Conservation (phyloP, 2,329 filamentous ascomycete species). For the Anthostomella pinea region DNA sequence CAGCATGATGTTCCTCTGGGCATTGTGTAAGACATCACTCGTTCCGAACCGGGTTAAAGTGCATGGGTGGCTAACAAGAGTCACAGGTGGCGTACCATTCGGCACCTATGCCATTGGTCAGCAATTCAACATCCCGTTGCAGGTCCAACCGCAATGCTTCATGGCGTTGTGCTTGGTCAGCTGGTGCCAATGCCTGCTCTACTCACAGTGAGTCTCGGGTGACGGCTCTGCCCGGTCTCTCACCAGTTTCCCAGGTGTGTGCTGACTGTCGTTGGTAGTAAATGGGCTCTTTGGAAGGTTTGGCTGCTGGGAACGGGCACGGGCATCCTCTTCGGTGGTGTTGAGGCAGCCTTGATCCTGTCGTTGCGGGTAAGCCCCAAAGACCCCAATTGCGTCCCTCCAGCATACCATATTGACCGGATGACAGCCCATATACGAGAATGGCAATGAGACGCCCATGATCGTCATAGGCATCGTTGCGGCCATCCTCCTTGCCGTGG, state of each 20-base stretch:
- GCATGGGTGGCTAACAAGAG: not conserved
- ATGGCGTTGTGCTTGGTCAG: slow-evolving; percentile 37
- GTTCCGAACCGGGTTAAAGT: not conserved
- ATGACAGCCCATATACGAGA: slow-evolving; percentile 51
- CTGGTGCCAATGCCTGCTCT: slow-evolving; percentile 39
- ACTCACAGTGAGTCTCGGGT: slow-evolving; percentile 25
- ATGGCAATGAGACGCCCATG: slow-evolving; percentile 52
- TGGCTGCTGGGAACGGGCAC: slow-evolving; percentile 38
- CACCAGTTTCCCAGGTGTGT: not conserved
- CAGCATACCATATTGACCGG: slow-evolving; percentile 8
- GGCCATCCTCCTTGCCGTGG: slow-evolving; percentile 52
- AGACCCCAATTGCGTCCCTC: not conserved
- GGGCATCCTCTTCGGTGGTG: slow-evolving; percentile 45
- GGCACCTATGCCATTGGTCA: slow-evolving; percentile 39
- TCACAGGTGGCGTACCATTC: slow-evolving; percentile 38
- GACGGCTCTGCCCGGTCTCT: not conserved
- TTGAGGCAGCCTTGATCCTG: slow-evolving; percentile 56
- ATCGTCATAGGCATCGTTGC: slow-evolving; percentile 57
- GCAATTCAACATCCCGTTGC: slow-evolving; percentile 42
- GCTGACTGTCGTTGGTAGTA: slow-evolving; percentile 27
- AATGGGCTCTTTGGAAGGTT: slow-evolving; percentile 47
- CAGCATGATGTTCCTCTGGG: slow-evolving; percentile 63
- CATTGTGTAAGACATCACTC: slow-evolving; percentile 41
- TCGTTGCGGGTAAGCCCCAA: slow-evolving; percentile 46
- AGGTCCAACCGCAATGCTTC: slow-evolving; percentile 43